Base-by-base conservation (phyloP, 192 early-diverging fungal genomes). In the Backusella macrospora region DNA sequence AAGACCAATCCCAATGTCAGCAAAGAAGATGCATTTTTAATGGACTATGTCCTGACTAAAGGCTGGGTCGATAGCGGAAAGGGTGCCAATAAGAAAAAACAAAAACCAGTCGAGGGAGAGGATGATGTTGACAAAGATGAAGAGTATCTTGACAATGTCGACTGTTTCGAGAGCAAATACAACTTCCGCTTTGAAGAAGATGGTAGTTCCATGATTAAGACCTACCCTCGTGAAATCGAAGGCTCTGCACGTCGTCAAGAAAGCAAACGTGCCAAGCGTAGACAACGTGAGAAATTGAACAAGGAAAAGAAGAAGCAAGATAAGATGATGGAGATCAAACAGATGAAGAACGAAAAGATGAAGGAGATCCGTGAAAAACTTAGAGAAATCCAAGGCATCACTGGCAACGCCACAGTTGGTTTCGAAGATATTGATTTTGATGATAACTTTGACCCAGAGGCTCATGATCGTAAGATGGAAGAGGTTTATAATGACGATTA, bases 121-220 rank as follows among this genome's bases (percentile, higher is more conserved):
- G 71, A 85, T 5, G 90, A 87, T 16, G 85, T 81, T 0, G 72
- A 89, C 62, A 89, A 86, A 79, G 94, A 90, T 48, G 92, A 95
- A 74, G 89, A 92, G 62, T 84, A 86, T n/a, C 82, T 93, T 26
- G 96, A 96, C 65, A 84, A 85, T 16, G 89, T 88, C 2, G 95
- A 97, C 42, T 85, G 92, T 55, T 99, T 98, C 75, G 97, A 99
- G 82, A 89, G 88, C 62, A 86, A 87, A 74, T 94, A 96, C 81
- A 99, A 99, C 71, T 96, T 97, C 85, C 89, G 97, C 59, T 98
- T 92, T 70, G 95, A 97, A 83, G 96, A 99, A 80, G 89, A 87
- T 75, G 91, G 91, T 39, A 84, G 84, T 15, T 62, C 83, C 5
- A 84, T 90, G 38, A 86, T 99, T 72, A 84, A 87, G 43, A 90